phyloP scores from a whole-genome alignment of 225 moss, liverwort and hornwort species.

The Bryoerythrophyllum caledonicum region DNA sequence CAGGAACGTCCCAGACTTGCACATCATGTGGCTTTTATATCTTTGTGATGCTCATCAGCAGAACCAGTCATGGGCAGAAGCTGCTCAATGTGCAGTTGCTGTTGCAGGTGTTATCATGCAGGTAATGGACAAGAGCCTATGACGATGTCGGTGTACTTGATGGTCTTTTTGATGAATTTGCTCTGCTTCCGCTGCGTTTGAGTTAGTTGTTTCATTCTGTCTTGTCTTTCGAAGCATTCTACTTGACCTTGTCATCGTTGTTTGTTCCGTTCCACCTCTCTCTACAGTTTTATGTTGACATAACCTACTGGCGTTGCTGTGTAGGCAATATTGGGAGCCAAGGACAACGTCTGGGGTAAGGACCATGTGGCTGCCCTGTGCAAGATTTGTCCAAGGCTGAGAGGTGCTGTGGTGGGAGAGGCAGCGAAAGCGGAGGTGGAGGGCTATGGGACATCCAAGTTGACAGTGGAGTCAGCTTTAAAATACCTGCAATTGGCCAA shows the following conservation, averaged over 20 bases:
- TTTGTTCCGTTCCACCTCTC: not conserved
- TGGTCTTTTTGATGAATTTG: not conserved
- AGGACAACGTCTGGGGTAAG: constrained; percentile 81
- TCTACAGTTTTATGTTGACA: not conserved
- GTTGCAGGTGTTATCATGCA: constrained; percentile 93
- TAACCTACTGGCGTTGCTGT: constrained; percentile 5
- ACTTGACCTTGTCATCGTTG: not conserved
- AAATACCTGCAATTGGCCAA: constrained; percentile 87
- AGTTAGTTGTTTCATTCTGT: not conserved
- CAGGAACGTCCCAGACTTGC: constrained; percentile 82
- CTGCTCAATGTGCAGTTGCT: constrained; percentile 85
- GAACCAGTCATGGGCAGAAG: constrained; percentile 92
- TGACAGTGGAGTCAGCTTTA: constrained; percentile 81
- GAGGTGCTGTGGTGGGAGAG: constrained; percentile 72
- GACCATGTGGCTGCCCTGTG: constrained; percentile 74
- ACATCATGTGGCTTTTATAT: constrained; percentile 92
- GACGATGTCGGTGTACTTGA: not conserved
- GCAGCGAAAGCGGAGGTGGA: constrained; percentile 89
- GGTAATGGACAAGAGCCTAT: constrained; percentile 30
- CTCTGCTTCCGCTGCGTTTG: not conserved
- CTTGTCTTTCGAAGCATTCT: not conserved
- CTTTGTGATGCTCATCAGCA: constrained; percentile 85
- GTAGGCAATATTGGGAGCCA: constrained; percentile 74
- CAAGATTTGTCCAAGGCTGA: constrained; percentile 85
- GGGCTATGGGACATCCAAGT: constrained; percentile 84